These are phyloP conservation scores for Fusarium lateritium DNA, from an alignment of 2,329 filamentous ascomycete species.

Conservation along the genomic window DNA sequence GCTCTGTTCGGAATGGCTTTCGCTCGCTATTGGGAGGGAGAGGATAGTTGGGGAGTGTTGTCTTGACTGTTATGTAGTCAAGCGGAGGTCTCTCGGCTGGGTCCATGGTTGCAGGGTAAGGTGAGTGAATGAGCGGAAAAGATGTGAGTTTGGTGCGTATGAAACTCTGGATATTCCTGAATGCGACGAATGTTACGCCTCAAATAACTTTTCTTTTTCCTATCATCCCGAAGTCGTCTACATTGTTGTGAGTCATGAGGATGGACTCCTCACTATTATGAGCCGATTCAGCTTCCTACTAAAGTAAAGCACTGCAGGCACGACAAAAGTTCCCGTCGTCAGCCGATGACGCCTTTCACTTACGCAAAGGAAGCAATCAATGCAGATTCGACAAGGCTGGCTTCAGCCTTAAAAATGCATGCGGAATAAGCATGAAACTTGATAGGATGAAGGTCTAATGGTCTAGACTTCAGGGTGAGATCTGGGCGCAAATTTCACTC, in stretches of 20 bases:
- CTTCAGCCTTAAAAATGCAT: constrained; percentile 19
- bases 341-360: constrained; percentile 4
- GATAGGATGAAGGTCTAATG: constrained; percentile 2
- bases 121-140: neutral
- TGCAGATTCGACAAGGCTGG: neutral
- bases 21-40: constrained; percentile 59
- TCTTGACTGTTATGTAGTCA: constrained; percentile 61
- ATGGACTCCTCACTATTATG: neutral
- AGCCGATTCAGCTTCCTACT: neutral
- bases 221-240: constrained; percentile 5
- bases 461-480: constrained; percentile 5
- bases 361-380: neutral
- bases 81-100: constrained; percentile 34
- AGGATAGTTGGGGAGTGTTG: constrained; percentile 61
- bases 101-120: constrained; percentile 41
- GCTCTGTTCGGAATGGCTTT: constrained; percentile 62
- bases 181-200: neutral
- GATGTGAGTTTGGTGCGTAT: neutral
- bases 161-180: neutral
- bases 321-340: constrained; percentile 24
- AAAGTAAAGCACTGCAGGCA: neutral
- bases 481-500: constrained; percentile 2
- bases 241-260: constrained; percentile 16
- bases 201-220: neutral
- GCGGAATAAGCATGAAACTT: neutral